phyloP scores from a whole-genome alignment of 805 yeast species.

The Grigorovia yakushimaensis region DNA sequence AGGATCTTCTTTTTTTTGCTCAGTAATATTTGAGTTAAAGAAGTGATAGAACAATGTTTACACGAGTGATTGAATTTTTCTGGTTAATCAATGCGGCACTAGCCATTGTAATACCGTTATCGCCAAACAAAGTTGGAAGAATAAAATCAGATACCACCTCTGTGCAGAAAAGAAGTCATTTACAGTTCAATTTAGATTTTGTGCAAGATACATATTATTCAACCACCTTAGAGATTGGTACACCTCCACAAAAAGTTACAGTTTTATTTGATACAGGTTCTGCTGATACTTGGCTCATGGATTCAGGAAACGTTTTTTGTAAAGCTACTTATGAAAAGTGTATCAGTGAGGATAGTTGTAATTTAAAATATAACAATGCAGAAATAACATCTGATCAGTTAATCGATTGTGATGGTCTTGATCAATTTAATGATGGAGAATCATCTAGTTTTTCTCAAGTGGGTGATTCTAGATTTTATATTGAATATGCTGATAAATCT shows the following conservation, averaged over 20 bases:
- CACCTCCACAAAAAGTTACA: slow-evolving; percentile 34
- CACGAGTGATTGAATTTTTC: background rate
- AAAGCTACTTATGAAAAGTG: background rate
- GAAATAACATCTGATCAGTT: slow-evolving; percentile 3
- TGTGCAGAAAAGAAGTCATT: slow-evolving; percentile 1
- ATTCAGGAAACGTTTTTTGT: slow-evolving; percentile 28
- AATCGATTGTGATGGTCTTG: slow-evolving; percentile 14
- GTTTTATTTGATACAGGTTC: slow-evolving; percentile 43
- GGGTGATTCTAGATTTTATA: slow-evolving; percentile 23
- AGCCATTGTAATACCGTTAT: background rate
- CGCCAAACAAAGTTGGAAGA: background rate
- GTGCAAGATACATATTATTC: slow-evolving; percentile 23
- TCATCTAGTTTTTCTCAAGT: slow-evolving; percentile 11
- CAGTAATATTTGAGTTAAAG: no score
- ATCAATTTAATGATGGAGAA: slow-evolving; percentile 10
- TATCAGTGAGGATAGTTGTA: background rate
- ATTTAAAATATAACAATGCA: background rate
- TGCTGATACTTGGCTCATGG: slow-evolving; percentile 40
- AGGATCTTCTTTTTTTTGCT: no score
- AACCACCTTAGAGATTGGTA: slow-evolving; percentile 29
- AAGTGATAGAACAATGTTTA: no score
- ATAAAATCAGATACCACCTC: background rate
- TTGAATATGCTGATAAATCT: slow-evolving; percentile 40
- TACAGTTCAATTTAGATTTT: slow-evolving; percentile 8
- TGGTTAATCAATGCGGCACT: background rate